Conservation (phyloP, 169 alveolate genomes). For the Perkinsus chesapeaki region DNA sequence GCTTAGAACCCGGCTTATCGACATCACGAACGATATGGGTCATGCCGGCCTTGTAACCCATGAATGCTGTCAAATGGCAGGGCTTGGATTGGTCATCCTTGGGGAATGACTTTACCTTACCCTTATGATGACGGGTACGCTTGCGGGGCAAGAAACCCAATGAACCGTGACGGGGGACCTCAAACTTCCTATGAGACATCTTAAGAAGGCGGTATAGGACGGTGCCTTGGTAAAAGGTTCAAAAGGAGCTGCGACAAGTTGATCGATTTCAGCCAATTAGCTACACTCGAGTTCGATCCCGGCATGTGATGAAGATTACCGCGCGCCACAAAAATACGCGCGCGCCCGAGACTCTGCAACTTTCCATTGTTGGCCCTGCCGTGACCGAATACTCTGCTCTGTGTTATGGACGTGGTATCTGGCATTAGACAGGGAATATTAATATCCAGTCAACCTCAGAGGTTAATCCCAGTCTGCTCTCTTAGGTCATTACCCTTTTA, state of each 20-base stretch:
- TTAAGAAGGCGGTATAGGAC: conserved; percentile 22
- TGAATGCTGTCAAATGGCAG: conserved; percentile 97
- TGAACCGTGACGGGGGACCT: conserved; percentile 98
- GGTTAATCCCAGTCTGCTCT: too few relatives aligned
- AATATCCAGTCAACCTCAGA: too few relatives aligned
- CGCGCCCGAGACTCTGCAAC: background rate
- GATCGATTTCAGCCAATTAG: background rate
- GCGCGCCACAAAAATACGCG: background rate
- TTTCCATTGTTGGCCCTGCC: too few relatives aligned
- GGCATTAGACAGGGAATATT: too few relatives aligned
- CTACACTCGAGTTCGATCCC: background rate
- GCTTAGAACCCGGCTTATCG: conserved; percentile 94
- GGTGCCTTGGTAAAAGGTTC: background rate
- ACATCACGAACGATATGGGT: conserved; percentile 98
- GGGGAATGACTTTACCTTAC: conserved; percentile 89
- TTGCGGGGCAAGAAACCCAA: conserved; percentile 98
- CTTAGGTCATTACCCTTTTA: background rate
- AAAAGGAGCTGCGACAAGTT: background rate
- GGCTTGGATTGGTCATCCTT: conserved; percentile 90
- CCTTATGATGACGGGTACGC: conserved; percentile 81
- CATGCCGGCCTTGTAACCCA: conserved; percentile 99
- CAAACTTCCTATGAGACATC: conserved; percentile 99
- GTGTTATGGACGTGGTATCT: too few relatives aligned
- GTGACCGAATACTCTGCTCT: too few relatives aligned
- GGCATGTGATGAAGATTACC: background rate